Percentiles rank a stretch among this genome's conserved stretches.
Conservation (phyloP, 2,329 filamentous ascomycete species). For the Aaosphaeria pasadenensis region DNA sequence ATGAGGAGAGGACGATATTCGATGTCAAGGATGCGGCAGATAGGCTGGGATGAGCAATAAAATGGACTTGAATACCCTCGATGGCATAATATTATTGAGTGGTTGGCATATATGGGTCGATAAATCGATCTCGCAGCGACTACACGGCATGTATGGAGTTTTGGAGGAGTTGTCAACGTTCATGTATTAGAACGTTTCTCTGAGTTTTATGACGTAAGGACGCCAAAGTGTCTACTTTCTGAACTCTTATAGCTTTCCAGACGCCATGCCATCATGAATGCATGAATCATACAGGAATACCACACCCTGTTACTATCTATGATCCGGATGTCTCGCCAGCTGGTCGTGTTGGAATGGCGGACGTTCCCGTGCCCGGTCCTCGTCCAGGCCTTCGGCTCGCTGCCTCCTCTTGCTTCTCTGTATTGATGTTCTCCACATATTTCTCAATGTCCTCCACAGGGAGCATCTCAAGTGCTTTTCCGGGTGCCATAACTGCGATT, state of each 20-base stretch:
- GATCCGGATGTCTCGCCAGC: slow-evolving; percentile 39
- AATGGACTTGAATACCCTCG: background rate
- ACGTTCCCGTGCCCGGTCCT: slow-evolving; percentile 65
- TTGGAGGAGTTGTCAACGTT: no score
- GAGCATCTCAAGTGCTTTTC: slow-evolving; percentile 87
- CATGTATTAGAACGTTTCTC: no score
- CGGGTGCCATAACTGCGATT: slow-evolving; percentile 96
- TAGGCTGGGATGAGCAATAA: slow-evolving; percentile 60
- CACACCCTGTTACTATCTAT: slow-evolving; percentile 7
- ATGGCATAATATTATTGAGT: background rate
- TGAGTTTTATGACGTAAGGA: no score
- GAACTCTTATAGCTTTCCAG: slow-evolving; percentile 16
- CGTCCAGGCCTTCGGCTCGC: slow-evolving; percentile 77
- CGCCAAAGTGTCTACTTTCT: no score
- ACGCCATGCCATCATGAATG: no score
- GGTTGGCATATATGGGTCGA: no score
- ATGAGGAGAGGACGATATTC: slow-evolving; percentile 66
- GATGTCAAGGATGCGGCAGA: slow-evolving; percentile 73
- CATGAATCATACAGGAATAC: no score
- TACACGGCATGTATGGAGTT: no score
- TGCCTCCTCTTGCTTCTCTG: slow-evolving; percentile 98
- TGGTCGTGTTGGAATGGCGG: slow-evolving; percentile 70
- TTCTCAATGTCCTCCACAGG: slow-evolving; percentile 93
- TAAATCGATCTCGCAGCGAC: no score
- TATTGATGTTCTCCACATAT: slow-evolving; percentile 98